Base-by-base conservation (phyloP, 768 basidiomycete genomes). In the Boletus huronensis region DNA sequence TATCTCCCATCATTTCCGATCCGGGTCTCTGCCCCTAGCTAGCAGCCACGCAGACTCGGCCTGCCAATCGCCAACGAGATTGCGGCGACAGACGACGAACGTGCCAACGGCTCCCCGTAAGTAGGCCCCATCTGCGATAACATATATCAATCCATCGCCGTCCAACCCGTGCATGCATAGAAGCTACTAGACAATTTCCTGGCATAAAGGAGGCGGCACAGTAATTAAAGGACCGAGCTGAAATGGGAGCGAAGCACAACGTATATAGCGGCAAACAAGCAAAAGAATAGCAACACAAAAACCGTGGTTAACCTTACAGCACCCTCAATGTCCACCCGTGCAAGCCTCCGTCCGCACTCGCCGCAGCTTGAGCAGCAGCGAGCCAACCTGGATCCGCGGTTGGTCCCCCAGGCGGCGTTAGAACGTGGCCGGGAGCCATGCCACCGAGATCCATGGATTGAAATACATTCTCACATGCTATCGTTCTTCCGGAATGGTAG, bases 401-500 rank as follows among this genome's bases (percentile, higher is more conserved):
- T 48, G 63, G 67, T 52, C 73, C 77, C 46, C 74, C 74, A 29
- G 73, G 71, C 3, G 78, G 75, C 41, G 75, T 76, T 46, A 79
- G 70, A 43, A 79, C 74, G 60, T 75, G 77, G 1, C 74, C 78
- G 5, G 69, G 65, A 19, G 69, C 59, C 64, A 84, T 78, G 25
- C 72, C 75, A 31, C 77, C 75, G 46, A 90, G 74, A 64, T 88
- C 85, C 71, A 90, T 79, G 16, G 76, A 70, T 63, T 85, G 83
- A 70, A 90, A 88, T 17, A 88, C 80, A 64, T 88, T 88, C 67
- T 93, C 90, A 66, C 88, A 89, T 17, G 88, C 80, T 54, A 93
- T 83, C 40, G 87, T 88, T 58, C 90, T 82, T 35, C 90, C 90
- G 21, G 92, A 92, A 67, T 92, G 89, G 68, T 92, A 93, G 5